phyloP scores from a whole-genome alignment of 805 yeast species.

The Saturnispora bothae region DNA sequence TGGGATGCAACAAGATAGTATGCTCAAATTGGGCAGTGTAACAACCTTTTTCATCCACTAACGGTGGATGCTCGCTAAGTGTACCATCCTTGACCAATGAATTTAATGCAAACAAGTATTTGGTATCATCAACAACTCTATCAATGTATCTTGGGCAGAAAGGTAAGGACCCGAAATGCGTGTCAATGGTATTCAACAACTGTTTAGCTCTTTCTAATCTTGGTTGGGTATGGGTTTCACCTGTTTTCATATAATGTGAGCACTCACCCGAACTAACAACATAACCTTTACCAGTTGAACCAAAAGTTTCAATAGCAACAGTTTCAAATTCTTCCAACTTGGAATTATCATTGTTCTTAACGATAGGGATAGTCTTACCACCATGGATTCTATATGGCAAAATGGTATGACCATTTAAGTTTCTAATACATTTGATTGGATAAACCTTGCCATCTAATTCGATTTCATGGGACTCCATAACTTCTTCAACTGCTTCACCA shows the following conservation, averaged over 20 bases:
- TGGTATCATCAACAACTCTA: slow-evolving; percentile 72
- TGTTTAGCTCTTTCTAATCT: slow-evolving; percentile 58
- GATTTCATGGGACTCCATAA: slow-evolving; percentile 92
- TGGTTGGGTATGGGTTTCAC: slow-evolving; percentile 39
- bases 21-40: slow-evolving; percentile 97
- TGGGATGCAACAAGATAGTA: slow-evolving; percentile 82
- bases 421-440: slow-evolving; percentile 83
- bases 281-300: slow-evolving; percentile 90
- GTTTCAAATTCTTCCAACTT: slow-evolving; percentile 99
- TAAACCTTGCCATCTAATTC: slow-evolving; percentile 78
- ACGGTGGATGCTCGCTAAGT: slow-evolving; percentile 91
- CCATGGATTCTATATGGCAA: slow-evolving; percentile 79
- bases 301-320: slow-evolving; percentile 97
- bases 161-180: slow-evolving; percentile 86
- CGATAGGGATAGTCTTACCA: slow-evolving; percentile 95
- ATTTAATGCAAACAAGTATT: slow-evolving; percentile 78
- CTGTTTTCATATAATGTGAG: slow-evolving; percentile 79
- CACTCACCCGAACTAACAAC: slow-evolving; percentile 84
- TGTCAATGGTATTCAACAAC: slow-evolving; percentile 59
- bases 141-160: slow-evolving; percentile 95
- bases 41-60: slow-evolving; percentile 70
- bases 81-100: slow-evolving; percentile 75
- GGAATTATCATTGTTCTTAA: slow-evolving; percentile 83
- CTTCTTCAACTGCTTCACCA: slow-evolving; percentile 93
- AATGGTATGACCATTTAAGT: slow-evolving; percentile 91